Evolutionary conservation across 306 rosid genomes (phyloP).

Genomic region (Gastrolobium villosum): DNA sequence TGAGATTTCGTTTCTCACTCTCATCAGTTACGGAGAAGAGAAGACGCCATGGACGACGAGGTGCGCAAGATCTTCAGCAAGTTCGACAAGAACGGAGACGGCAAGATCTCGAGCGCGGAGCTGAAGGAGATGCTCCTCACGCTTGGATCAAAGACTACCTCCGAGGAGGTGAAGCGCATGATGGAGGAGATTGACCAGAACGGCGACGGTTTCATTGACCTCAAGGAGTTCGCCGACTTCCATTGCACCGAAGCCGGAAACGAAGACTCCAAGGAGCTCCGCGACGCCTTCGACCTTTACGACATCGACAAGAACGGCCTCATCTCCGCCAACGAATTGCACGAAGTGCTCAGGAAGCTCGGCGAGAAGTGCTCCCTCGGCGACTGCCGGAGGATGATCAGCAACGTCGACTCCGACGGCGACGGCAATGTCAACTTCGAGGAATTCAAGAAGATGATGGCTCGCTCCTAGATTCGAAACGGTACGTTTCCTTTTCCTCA

Average conservation of each 20-base stretch:
- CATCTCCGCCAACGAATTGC: conserved; percentile 79
- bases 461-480: conserved; percentile 45
- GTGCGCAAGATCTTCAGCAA: conserved; percentile 73
- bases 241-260: conserved; percentile 44
- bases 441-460: conserved; percentile 98
- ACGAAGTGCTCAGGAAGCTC: conserved; percentile 69
- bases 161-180: conserved; percentile 74
- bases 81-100: conserved; percentile 95
- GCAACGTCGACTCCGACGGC: conserved; percentile 88
- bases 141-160: conserved; percentile 66
- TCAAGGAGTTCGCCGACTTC: conserved; percentile 78
- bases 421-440: conserved; percentile 89
- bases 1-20: conserved; percentile 29
- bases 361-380: conserved; percentile 83
- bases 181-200: conserved; percentile 83
- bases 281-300: conserved; percentile 86
- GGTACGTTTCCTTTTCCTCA: conserved; percentile 33
- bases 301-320: conserved; percentile 92
- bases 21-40: neutral
- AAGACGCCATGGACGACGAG: conserved; percentile 73
- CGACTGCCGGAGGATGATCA: conserved; percentile 82
- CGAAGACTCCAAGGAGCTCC: conserved; percentile 65
- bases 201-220: conserved; percentile 86
- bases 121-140: conserved; percentile 64
- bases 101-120: conserved; percentile 76